Percentiles rank a stretch among this genome's conserved stretches.
Conservation (phyloP, 192 early-diverging fungal genomes). For the Obelidium mucronatum region DNA sequence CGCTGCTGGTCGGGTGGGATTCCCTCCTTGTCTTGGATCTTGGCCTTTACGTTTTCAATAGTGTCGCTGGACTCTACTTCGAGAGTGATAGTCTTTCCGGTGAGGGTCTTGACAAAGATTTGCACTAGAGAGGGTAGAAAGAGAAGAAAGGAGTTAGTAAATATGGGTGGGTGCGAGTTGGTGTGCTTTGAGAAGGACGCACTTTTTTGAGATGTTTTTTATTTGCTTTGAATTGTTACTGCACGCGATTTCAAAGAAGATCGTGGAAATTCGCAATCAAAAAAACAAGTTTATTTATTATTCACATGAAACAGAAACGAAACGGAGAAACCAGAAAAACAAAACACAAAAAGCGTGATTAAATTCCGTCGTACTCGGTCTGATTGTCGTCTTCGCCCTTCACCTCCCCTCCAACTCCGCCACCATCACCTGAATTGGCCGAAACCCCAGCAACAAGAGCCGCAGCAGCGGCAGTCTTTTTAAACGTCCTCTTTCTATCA, state of each 20-base stretch:
- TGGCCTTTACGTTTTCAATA: constrained; percentile 81
- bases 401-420: not conserved
- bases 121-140: constrained; percentile 72
- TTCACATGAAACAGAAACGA: not conserved
- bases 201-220: too few relatives aligned
- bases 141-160: not conserved
- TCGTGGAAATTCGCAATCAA: too few relatives aligned
- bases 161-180: not conserved
- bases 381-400: not conserved
- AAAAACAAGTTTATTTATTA: too few relatives aligned
- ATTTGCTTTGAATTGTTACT: too few relatives aligned
- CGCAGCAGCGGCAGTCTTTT: not conserved
- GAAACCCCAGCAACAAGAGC: not conserved
- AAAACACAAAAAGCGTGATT: not conserved
- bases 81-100: constrained; percentile 78
- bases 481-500: constrained; percentile 37
- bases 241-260: too few relatives aligned
- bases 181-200: not conserved
- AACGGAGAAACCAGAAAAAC: not conserved
- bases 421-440: not conserved
- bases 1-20: constrained; percentile 83
- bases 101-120: constrained; percentile 81
- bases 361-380: not conserved
- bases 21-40: constrained; percentile 84
- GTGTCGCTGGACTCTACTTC: constrained; percentile 79